phyloP scores from a whole-genome alignment of 352 stramenopile genomes.

The Phytophthora pisi region DNA sequence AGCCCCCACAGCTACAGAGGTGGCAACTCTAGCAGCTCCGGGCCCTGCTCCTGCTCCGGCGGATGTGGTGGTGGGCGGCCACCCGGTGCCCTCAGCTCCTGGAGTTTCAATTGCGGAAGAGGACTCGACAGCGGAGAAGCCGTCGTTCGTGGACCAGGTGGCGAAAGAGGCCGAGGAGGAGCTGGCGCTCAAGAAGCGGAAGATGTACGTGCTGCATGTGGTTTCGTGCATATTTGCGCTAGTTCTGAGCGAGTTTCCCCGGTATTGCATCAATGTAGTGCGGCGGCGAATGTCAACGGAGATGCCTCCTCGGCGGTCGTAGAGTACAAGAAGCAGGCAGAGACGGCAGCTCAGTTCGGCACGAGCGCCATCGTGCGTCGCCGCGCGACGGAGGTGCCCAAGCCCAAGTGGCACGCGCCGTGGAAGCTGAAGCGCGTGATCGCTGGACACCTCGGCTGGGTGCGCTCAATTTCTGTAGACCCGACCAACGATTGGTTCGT shows the following conservation, averaged over 20 bases:
- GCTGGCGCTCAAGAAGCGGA: constrained; percentile 50
- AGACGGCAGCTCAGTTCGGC: constrained; percentile 57
- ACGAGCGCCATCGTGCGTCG: constrained; percentile 75
- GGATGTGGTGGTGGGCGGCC: constrained; percentile 20
- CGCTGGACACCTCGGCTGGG: constrained; percentile 95
- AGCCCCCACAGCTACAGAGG: constrained; percentile 12
- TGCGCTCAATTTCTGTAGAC: constrained; percentile 97
- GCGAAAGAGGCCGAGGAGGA: constrained; percentile 59
- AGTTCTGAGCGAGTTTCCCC: constrained; percentile 5
- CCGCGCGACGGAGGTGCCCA: constrained; percentile 90
- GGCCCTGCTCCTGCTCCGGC: constrained; percentile 5
- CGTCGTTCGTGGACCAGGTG: constrained; percentile 59
- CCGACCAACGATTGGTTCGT: constrained; percentile 99
- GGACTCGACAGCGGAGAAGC: constrained; percentile 22
- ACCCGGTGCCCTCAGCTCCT: constrained; percentile 24
- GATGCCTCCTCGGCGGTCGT: constrained; percentile 47
- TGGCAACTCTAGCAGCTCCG: neutral
- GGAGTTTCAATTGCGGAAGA: constrained; percentile 26
- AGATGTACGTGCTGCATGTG: constrained; percentile 41
- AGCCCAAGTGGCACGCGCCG: constrained; percentile 98
- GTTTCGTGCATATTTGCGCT: neutral
- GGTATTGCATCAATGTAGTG: constrained; percentile 15
- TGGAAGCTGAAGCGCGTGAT: constrained; percentile 99
- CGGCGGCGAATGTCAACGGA: constrained; percentile 30
- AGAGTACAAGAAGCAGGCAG: constrained; percentile 65